Percentiles rank a stretch among this genome's conserved stretches.
phyloP scores from a whole-genome alignment of 164 flowering plant species.

The Brasenia schreberi region DNA sequence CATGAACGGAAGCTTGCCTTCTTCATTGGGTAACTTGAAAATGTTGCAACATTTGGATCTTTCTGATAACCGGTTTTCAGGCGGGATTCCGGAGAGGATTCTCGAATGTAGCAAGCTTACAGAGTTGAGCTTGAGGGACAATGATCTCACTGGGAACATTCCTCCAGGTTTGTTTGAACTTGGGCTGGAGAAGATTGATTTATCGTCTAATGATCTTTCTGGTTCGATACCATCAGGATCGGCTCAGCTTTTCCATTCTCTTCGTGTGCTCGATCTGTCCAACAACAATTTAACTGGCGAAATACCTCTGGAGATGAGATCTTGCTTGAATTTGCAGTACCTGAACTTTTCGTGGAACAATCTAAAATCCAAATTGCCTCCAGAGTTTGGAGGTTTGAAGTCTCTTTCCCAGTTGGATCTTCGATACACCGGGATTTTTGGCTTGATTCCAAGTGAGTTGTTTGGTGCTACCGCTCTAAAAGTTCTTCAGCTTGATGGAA shows the following conservation, averaged over 20 bases:
- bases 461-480: slow-evolving; percentile 54
- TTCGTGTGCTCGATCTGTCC: slow-evolving; percentile 48
- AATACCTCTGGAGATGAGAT: slow-evolving; percentile 75
- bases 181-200: slow-evolving; percentile 53
- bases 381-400: slow-evolving; percentile 60
- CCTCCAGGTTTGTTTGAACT: slow-evolving; percentile 58
- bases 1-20: slow-evolving; percentile 46
- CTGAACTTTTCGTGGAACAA: slow-evolving; percentile 82
- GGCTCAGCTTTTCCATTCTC: slow-evolving; percentile 33
- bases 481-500: slow-evolving; percentile 75
- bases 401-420: slow-evolving; percentile 64
- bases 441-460: slow-evolving; percentile 59
- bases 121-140: slow-evolving; percentile 33
- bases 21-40: slow-evolving; percentile 40
- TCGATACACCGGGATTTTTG: slow-evolving; percentile 34
- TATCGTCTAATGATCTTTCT: slow-evolving; percentile 37
- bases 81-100: slow-evolving; percentile 44
- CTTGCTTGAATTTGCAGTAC: slow-evolving; percentile 48
- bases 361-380: slow-evolving; percentile 47
- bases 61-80: slow-evolving; percentile 39
- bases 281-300: slow-evolving; percentile 45
- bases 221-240: slow-evolving; percentile 63
- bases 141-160: slow-evolving; percentile 53
- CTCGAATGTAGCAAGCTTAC: slow-evolving; percentile 31
- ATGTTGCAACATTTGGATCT: slow-evolving; percentile 35